These are phyloP conservation scores for Pyrrhoderma lamaoense DNA, from an alignment of 1,284 basidiomycete genomes.

Conservation along the genomic window DNA sequence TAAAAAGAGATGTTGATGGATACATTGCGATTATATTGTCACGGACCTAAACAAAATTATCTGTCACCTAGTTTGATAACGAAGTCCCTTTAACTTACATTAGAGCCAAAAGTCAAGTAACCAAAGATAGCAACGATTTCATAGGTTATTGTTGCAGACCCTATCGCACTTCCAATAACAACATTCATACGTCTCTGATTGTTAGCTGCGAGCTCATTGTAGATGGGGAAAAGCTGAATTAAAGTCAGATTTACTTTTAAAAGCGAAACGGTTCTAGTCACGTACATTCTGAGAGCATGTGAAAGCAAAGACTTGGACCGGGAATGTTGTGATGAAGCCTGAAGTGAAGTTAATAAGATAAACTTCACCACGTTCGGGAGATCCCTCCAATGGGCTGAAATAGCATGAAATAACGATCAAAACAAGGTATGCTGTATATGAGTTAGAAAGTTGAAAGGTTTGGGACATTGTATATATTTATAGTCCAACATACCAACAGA, in stretches of 20 bases:
- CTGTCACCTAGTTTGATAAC: background rate
- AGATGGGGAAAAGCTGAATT: constrained; percentile 79
- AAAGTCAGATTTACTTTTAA: background rate
- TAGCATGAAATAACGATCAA: constrained; percentile 69
- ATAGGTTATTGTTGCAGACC: constrained; percentile 70
- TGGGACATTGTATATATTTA: background rate
- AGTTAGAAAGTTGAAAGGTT: constrained; percentile 3
- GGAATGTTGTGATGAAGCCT: constrained; percentile 79
- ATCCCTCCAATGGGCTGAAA: constrained; percentile 60
- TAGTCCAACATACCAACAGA: constrained; percentile 59
- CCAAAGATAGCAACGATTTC: constrained; percentile 83
- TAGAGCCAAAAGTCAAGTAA: constrained; percentile 92
- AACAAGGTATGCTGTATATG: constrained; percentile 72
- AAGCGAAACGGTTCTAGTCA: constrained; percentile 13
- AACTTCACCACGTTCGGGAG: constrained; percentile 54
- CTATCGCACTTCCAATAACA: constrained; percentile 84
- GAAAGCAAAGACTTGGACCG: constrained; percentile 93
- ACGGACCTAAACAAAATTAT: constrained; percentile 51
- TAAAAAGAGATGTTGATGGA: constrained; percentile 86
- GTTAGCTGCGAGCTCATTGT: constrained; percentile 85
- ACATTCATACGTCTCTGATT: constrained; percentile 80
- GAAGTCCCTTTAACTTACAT: constrained; percentile 34
- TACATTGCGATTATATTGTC: constrained; percentile 95
- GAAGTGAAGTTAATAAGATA: constrained; percentile 68
- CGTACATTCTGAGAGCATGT: constrained; percentile 88